A percentile compares a stretch with the other conserved stretches of the same genome.
Evolutionary conservation across 2,329 filamentous ascomycete genomes (phyloP).

Genomic region (Fusarium xyrophilum): DNA sequence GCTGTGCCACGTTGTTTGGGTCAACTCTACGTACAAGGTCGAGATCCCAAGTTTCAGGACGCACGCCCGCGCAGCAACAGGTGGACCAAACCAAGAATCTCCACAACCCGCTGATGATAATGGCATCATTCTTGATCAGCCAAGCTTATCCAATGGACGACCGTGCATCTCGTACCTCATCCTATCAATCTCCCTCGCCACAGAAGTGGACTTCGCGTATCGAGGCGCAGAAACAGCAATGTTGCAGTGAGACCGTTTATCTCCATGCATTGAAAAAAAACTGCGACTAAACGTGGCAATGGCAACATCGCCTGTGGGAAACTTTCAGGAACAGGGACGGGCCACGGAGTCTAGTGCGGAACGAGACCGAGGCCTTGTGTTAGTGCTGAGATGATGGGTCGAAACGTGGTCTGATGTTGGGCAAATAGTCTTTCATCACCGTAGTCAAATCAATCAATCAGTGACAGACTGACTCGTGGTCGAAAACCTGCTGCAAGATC

Average conservation of each 20-base stretch:
- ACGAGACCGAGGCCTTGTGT: conserved; percentile 19
- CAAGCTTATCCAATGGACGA: conserved; percentile 9
- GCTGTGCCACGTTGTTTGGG: conserved; percentile 8
- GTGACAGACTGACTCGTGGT: conserved; percentile 8
- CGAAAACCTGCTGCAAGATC: conserved; percentile 21
- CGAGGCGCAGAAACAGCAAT: conserved; percentile 1
- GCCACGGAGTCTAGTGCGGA: neutral
- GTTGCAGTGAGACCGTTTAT: conserved; percentile 1
- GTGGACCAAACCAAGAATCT: conserved; percentile 6
- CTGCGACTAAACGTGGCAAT: conserved; percentile 10
- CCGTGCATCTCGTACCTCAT: neutral
- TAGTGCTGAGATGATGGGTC: conserved; percentile 9
- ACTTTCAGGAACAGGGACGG: neutral
- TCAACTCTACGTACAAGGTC: conserved; percentile 9
- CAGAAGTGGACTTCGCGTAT: conserved; percentile 16
- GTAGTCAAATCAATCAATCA: neutral
- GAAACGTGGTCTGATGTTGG: conserved; percentile 17
- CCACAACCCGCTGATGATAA: conserved; percentile 24
- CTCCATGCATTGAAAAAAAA: conserved; percentile 9
- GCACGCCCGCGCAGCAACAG: neutral
- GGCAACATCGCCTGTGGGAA: conserved; percentile 2
- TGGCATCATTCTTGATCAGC: conserved; percentile 35
- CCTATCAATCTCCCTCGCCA: neutral
- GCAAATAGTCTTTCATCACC: neutral
- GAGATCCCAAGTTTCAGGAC: conserved; percentile 12